Evolutionary conservation across 176 grass and related monocot genomes (phyloP).

Genomic region (Miscanthus lutarioriparius): DNA sequence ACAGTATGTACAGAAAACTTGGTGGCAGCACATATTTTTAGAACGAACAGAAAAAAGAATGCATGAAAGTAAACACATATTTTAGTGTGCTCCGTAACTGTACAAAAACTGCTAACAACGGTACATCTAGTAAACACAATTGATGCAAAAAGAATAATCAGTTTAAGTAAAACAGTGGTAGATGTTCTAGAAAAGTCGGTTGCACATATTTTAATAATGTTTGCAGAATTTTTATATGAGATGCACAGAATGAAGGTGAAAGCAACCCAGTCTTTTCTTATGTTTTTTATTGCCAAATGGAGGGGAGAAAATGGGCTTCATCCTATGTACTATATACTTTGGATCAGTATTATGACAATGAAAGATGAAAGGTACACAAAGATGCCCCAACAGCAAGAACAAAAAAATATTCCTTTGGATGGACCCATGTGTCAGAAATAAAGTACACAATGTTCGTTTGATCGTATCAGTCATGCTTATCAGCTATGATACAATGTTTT

Average conservation of each 20-base stretch:
- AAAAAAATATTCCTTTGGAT: neutral
- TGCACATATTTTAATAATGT: neutral
- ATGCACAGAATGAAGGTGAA: neutral
- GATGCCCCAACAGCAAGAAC: neutral
- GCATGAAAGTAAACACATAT: too few species aligned
- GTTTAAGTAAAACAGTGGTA: neutral
- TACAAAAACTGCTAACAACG: neutral
- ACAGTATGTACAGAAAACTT: too few species aligned
- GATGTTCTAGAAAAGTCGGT: neutral
- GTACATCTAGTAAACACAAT: too few species aligned
- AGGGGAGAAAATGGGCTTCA: neutral
- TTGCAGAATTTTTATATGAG: neutral
- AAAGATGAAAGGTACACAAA: conserved; percentile 13
- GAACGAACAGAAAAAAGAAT: too few species aligned
- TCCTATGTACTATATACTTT: neutral
- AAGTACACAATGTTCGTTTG: too few species aligned
- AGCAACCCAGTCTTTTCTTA: neutral
- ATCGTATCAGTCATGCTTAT: too few species aligned
- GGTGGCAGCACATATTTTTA: too few species aligned
- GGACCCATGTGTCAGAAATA: neutral
- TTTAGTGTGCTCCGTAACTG: neutral
- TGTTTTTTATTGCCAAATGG: neutral
- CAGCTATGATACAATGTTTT: too few species aligned
- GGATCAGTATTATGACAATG: conserved; percentile 4
- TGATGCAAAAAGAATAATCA: neutral